A percentile compares a stretch with the other conserved stretches of the same genome.
Evolutionary conservation across 1,139 yeast species (phyloP).

Genomic region (Hanseniaspora uvarum): DNA sequence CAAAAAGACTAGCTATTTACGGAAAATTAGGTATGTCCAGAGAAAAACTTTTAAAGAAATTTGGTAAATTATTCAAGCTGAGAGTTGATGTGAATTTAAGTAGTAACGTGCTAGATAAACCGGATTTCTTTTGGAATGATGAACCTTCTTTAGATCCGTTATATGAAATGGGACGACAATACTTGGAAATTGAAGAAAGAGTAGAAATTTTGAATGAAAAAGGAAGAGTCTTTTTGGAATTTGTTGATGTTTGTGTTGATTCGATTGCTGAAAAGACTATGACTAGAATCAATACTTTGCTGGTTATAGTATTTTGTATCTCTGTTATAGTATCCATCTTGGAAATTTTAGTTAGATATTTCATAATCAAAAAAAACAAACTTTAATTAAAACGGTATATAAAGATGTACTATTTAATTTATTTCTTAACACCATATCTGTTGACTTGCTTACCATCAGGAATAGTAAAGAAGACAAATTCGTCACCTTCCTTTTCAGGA

Average conservation of each 20-base stretch:
- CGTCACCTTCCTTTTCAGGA: constrained; percentile 46
- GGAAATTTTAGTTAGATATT: constrained; percentile 50
- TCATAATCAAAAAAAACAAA: constrained; percentile 34
- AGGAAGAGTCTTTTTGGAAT: constrained; percentile 85
- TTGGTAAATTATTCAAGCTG: constrained; percentile 79
- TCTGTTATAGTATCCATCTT: constrained; percentile 60
- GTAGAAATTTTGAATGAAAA: constrained; percentile 88
- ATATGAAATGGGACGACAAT: constrained; percentile 80
- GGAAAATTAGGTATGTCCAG: constrained; percentile 74
- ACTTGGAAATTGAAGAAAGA: constrained; percentile 85
- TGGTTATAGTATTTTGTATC: constrained; percentile 68
- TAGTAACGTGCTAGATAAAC: constrained; percentile 85
- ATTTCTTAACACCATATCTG: constrained; percentile 65
- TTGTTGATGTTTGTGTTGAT: constrained; percentile 85
- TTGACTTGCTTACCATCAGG: constrained; percentile 93
- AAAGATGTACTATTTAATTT: constrained; percentile 14
- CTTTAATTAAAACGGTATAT: neutral
- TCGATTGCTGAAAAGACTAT: constrained; percentile 88
- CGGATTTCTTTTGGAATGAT: constrained; percentile 91
- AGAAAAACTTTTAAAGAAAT: constrained; percentile 70
- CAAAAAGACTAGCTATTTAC: constrained; percentile 79
- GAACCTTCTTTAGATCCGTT: constrained; percentile 93
- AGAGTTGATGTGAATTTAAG: constrained; percentile 89
- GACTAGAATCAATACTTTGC: constrained; percentile 83
- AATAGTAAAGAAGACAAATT: constrained; percentile 77